Evolutionary conservation across 441 rosid species (phyloP), one percentile per base, ranked within the genome.

Genomic region (Capsella rubella): DNA sequence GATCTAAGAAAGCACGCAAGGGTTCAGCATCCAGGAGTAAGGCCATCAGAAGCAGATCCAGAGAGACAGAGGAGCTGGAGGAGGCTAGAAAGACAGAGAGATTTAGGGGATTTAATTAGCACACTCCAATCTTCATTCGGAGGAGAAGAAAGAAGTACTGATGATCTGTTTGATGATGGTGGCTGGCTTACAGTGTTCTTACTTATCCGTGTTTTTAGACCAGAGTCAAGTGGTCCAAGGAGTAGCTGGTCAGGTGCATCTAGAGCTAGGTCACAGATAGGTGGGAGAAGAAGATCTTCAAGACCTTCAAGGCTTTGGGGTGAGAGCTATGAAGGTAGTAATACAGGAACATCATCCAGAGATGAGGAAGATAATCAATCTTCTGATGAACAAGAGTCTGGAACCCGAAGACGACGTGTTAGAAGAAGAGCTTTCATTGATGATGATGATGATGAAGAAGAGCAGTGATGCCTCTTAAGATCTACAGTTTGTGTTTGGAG

Each of bases 1-100:
- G 97, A 95, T 71, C 89, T 93, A 34, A 86, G 99, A 85, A 93
- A 90, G 81, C 99, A 95, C 78, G 98, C 99, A 1, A 87, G 97
- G 86, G 34, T 80, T 18, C 91, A 77, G 34, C 99, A 95, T 71
- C 99, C 99, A 1, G 82, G 85, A 40, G 94, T 82, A 10, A 90
- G 99, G 16, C 99, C 99, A 27, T 82, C 98, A 34, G 94, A 86
- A 82, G 89, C 87, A 56, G 98, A 95, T 75, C 99, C 93, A 3
- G 98, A 88, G 80, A 80, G 99, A 69, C 89, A 90, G 68, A 91
- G 91, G 49, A 86, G 78, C 70, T 95, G 99, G 99, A 89, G 97
- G 84, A 85, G 93, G 83, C 73, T 95, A 76, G 97, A 95, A 83
- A 95, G 93, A 21, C 95, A 93, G 82, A 90, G 99, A 79, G 99